Evolutionary conservation across 495 filamentous ascomycete species (phyloP).

Genomic region (Chlorociboria aeruginascens): DNA sequence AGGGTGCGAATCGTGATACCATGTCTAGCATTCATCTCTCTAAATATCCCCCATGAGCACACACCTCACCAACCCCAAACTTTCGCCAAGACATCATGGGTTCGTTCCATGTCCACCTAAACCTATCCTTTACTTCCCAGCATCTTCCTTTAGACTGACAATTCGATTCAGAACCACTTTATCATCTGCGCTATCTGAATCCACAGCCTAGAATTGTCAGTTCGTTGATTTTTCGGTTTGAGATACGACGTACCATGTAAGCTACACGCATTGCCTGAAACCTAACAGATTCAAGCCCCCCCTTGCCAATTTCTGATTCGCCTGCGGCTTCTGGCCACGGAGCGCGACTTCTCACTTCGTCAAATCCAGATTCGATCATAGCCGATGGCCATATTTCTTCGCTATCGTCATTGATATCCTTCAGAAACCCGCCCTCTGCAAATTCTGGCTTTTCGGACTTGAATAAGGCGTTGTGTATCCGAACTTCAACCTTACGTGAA

Average conservation of each 20-base stretch:
- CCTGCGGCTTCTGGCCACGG: slow-evolving; percentile 76
- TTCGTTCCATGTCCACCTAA: too few species aligned
- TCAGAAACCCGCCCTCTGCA: slow-evolving; percentile 63
- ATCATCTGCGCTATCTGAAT: slow-evolving; percentile 65
- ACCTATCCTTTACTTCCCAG: slow-evolving; percentile 41
- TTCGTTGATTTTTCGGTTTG: slow-evolving; percentile 1
- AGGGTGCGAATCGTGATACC: too few species aligned
- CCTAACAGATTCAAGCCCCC: slow-evolving; percentile 59
- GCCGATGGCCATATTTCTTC: slow-evolving; percentile 69
- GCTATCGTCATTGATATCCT: slow-evolving; percentile 75
- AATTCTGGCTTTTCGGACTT: slow-evolving; percentile 66
- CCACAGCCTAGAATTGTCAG: slow-evolving; percentile 39
- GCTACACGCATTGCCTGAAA: slow-evolving; percentile 90
- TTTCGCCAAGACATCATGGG: too few species aligned
- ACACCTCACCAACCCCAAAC: too few species aligned
- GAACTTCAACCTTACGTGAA: slow-evolving; percentile 61
- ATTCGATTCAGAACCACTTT: slow-evolving; percentile 84
- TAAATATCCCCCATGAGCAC: too few species aligned
- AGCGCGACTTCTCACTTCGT: slow-evolving; percentile 59
- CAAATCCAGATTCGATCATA: slow-evolving; percentile 73
- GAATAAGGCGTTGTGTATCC: slow-evolving; percentile 76
- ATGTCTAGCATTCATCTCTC: too few species aligned
- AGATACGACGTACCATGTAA: slow-evolving; percentile 48
- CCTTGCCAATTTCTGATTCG: slow-evolving; percentile 43
- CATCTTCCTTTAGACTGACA: slow-evolving; percentile 85